These are phyloP conservation scores for Zizania latifolia DNA, from an alignment of 176 grass and related monocot genomes.

Conservation along the genomic window DNA sequence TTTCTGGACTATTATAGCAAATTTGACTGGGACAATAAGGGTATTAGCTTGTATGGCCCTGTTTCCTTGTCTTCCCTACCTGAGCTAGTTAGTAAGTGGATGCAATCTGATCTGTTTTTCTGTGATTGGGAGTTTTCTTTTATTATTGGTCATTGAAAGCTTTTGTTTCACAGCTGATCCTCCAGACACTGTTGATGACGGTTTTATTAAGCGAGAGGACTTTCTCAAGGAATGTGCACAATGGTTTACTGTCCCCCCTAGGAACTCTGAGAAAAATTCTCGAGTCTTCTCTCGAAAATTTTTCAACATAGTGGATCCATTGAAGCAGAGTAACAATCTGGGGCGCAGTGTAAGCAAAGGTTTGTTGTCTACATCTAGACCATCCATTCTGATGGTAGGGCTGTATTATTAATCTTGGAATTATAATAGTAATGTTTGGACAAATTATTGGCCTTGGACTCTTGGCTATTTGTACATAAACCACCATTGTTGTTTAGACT, in stretches of 20 bases:
- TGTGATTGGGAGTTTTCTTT: constrained; percentile 9
- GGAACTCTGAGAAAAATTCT: constrained; percentile 37
- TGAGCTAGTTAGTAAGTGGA: constrained; percentile 72
- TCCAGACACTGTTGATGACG: constrained; percentile 38
- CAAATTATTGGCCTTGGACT: neutral
- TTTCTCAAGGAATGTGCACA: constrained; percentile 55
- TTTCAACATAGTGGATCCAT: constrained; percentile 89
- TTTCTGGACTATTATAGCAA: constrained; percentile 93
- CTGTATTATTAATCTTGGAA: neutral
- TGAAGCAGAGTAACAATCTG: constrained; percentile 86
- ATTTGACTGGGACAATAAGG: constrained; percentile 87
- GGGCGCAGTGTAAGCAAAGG: constrained; percentile 92
- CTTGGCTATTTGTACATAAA: too few relatives aligned
- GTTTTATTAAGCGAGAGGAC: constrained; percentile 43
- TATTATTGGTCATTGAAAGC: constrained; percentile 13
- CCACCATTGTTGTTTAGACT: neutral
- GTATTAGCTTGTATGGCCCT: constrained; percentile 71
- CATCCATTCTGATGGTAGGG: constrained; percentile 11
- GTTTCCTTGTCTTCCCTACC: constrained; percentile 66
- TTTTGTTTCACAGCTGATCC: constrained; percentile 47
- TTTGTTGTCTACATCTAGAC: constrained; percentile 25
- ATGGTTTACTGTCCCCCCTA: constrained; percentile 38
- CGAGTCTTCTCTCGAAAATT: constrained; percentile 51
- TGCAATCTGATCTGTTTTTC: constrained; percentile 7
- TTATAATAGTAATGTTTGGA: neutral